Conservation (phyloP, 2,329 filamentous ascomycete species). For the Myriosclerotinia duriaeana region DNA sequence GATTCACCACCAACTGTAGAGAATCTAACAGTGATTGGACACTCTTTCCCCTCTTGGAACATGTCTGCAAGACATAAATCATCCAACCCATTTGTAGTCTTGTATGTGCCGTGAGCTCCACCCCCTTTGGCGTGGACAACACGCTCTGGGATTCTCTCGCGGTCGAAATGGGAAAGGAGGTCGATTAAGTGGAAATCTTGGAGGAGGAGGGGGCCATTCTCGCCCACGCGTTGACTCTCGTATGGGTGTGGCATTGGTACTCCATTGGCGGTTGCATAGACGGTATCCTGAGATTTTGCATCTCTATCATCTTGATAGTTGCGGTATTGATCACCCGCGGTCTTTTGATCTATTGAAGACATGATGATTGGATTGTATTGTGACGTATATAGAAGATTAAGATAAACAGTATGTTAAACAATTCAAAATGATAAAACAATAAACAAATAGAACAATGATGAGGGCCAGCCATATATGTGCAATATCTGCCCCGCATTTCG, state of each 20-base stretch:
- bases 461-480: neutral
- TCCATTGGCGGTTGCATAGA: constrained; percentile 50
- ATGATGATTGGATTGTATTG: constrained; percentile 22
- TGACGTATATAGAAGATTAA: neutral
- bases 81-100: constrained; percentile 51
- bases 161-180: constrained; percentile 59
- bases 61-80: constrained; percentile 55
- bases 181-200: constrained; percentile 63
- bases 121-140: constrained; percentile 61
- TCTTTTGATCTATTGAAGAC: constrained; percentile 35
- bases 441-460: neutral
- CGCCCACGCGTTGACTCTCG: constrained; percentile 47
- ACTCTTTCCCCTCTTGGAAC: constrained; percentile 65
- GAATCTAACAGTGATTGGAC: constrained; percentile 65
- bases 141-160: constrained; percentile 57
- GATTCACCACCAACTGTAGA: constrained; percentile 75
- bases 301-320: constrained; percentile 46
- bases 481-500: neutral
- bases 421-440: neutral
- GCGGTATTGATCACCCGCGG: constrained; percentile 44
- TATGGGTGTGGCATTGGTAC: constrained; percentile 57
- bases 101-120: constrained; percentile 56
- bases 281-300: constrained; percentile 43
- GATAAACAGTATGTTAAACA: neutral
- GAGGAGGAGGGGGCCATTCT: constrained; percentile 56